Base-by-base conservation (phyloP, 768 basidiomycete species). In the Suillus hirtellus region DNA sequence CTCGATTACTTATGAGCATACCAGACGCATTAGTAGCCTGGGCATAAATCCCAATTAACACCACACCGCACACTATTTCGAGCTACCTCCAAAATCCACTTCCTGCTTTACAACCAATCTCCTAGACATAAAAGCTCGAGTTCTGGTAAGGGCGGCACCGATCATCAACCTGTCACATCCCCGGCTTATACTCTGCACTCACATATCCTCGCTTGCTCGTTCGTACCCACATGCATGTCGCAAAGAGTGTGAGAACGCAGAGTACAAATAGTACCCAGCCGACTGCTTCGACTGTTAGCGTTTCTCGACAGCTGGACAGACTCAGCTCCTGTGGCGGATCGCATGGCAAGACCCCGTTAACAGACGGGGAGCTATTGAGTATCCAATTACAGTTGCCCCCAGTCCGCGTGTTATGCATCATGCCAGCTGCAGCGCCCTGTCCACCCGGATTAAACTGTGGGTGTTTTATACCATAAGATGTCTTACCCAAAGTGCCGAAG, bases 251-350 rank as follows among this genome's bases (percentile, higher is more conserved):
- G 64, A 87, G 61, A 12, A 80, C 60, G 68, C 87, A 88, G 21
- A 93, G 72, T 8, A 80, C 82, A 65, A 91, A 87, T 66, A 90
- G 89, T 58, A 87, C 84, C 90, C 91, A 92, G 5, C 89, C 89
- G 17, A 92, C 71, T 1, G 87, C 87, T 73, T 89, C 88, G 8
- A 91, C 86, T 5, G 90, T 89, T 65, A 92, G 76, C 2, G 84
- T 84, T 72, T 91, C 86, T 66, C 88, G 81, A 75, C 92, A 93
- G 67, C 85, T 89, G 66, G 65, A 65, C 64, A 63, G 31, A 62
- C 64, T 62, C 59, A 68, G 67, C 63, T 67, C 68, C 60, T 67
- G 64, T 49, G 66, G 53, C 40, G 69, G 64, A 61, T 62, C 62
- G 64, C 69, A 72, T 3, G 74, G 68, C 65, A 68, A 68, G 60